Evolutionary conservation across 805 yeast genomes (phyloP).

Genomic region (Wickerhamiella slavikovae): DNA sequence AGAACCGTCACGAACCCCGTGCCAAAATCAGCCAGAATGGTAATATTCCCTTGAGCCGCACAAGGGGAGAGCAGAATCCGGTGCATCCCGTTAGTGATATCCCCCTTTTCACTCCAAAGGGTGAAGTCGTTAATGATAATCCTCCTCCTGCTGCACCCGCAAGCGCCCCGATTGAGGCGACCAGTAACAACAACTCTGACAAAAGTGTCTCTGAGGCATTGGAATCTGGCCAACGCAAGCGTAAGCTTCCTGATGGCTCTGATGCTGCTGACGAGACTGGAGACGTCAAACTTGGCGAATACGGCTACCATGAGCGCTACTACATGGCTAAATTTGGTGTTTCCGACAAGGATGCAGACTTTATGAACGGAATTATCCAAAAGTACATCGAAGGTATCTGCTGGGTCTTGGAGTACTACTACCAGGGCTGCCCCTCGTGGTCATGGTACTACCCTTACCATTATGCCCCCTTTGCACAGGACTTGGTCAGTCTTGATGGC

Average conservation of each 20-base stretch:
- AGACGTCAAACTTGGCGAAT: constrained; percentile 55
- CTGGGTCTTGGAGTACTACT: constrained; percentile 85
- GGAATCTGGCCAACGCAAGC: background rate
- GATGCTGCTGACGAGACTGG: constrained; percentile 16
- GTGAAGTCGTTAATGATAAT: constrained; percentile 29
- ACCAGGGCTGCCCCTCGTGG: constrained; percentile 98
- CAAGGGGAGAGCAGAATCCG: constrained; percentile 63
- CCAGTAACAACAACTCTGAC: background rate
- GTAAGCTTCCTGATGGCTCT: background rate
- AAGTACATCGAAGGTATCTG: constrained; percentile 84
- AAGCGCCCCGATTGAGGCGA: background rate
- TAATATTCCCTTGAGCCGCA: constrained; percentile 22
- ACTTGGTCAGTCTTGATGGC: constrained; percentile 34
- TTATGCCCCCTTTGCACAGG: constrained; percentile 94
- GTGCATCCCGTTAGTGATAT: constrained; percentile 44
- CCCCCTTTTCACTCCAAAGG: constrained; percentile 59
- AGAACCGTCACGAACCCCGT: no score
- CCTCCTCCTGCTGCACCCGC: constrained; percentile 3
- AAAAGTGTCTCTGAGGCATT: background rate
- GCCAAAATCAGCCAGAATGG: no score
- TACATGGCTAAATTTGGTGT: constrained; percentile 56
- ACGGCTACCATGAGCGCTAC: constrained; percentile 72
- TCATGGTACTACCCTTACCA: constrained; percentile 94
- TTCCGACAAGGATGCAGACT: constrained; percentile 28
- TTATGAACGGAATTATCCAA: constrained; percentile 38